phyloP scores from a whole-genome alignment of 2,329 filamentous ascomycete genomes.

The Alternaria consortialis region DNA sequence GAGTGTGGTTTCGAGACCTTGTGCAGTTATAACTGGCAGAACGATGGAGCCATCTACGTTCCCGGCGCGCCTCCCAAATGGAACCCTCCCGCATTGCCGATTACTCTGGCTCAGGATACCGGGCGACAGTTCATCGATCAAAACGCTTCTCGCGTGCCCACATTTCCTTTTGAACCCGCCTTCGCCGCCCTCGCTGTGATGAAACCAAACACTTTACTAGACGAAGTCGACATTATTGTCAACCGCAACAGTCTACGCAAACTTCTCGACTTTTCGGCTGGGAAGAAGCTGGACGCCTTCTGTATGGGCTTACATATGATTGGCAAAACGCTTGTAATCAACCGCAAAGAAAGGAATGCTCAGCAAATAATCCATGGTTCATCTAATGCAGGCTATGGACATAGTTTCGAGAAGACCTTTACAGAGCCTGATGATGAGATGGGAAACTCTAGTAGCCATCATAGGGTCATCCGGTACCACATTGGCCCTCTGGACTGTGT shows the following conservation, averaged over 20 bases:
- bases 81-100: slow-evolving; percentile 22
- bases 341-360: slow-evolving; percentile 34
- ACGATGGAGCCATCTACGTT: slow-evolving; percentile 22
- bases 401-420: slow-evolving; percentile 43
- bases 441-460: slow-evolving; percentile 26
- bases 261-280: slow-evolving; percentile 29
- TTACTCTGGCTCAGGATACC: slow-evolving; percentile 16
- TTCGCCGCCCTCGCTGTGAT: slow-evolving; percentile 29
- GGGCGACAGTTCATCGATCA: slow-evolving; percentile 35
- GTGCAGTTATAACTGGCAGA: slow-evolving; percentile 37
- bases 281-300: slow-evolving; percentile 35
- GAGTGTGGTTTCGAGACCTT: slow-evolving; percentile 22
- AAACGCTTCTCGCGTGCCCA: slow-evolving; percentile 38
- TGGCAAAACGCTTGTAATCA: slow-evolving; percentile 46
- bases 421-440: slow-evolving; percentile 29
- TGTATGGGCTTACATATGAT: slow-evolving; percentile 46
- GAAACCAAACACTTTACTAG: slow-evolving; percentile 18
- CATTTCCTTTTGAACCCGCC: slow-evolving; percentile 37
- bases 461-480: slow-evolving; percentile 29
- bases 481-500: slow-evolving; percentile 26
- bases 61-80: slow-evolving; percentile 32
- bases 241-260: slow-evolving; percentile 33
- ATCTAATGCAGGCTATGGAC: slow-evolving; percentile 38
- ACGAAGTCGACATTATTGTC: slow-evolving; percentile 27
- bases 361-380: slow-evolving; percentile 22